Base-by-base conservation (phyloP, 768 basidiomycete genomes). In the Heimioporus sp. region DNA sequence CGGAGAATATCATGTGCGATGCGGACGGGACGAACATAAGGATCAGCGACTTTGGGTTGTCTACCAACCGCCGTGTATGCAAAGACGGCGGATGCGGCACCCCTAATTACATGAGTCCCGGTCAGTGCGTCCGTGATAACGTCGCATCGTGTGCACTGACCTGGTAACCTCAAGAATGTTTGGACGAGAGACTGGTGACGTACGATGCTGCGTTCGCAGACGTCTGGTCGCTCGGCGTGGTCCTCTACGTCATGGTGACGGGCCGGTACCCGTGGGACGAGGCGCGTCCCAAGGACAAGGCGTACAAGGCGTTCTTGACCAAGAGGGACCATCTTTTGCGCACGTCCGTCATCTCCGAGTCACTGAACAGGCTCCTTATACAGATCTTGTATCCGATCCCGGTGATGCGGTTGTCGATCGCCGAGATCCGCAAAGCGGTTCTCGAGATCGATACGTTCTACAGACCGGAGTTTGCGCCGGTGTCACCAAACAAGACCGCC, bases 201-300 rank as follows among this genome's bases (percentile, higher is more conserved):
- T 59, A 59, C 32, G 54, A 66, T 17, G 53, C 59, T 1, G 51
- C 50, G 37, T 17, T 63, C 28, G 76, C 30, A 13, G 87, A 90
- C 56, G 73, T 87, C 53, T 90, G 87, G 87, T 76, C 87, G 15
- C 67, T 89, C 17, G 87, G 86, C 15, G 78, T 96, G 46, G 5
- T 96, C 57, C 80, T 96, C 46, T 81, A 86, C 64, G 93, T 91
- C 70, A 82, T 96, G 73, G 82, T 89, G 46, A 85, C 85, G 49
- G 82, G 82, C 9, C 28, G 30, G 15, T 54, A 34, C 19, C 60
- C 62, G 10, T 65, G 63, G 60, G 49, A 54, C 6, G 55, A 49
- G 30, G 60, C 63, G 0, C 37, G 16, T 1, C 17, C 5, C 10
- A 28, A 16, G 4, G 48, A 64, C 36, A 35, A 5, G n/a, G 16